A percentile compares a stretch with the other conserved stretches of the same genome.
Evolutionary conservation across 1,284 basidiomycete genomes (phyloP).

Genomic region (Athelia sp.): DNA sequence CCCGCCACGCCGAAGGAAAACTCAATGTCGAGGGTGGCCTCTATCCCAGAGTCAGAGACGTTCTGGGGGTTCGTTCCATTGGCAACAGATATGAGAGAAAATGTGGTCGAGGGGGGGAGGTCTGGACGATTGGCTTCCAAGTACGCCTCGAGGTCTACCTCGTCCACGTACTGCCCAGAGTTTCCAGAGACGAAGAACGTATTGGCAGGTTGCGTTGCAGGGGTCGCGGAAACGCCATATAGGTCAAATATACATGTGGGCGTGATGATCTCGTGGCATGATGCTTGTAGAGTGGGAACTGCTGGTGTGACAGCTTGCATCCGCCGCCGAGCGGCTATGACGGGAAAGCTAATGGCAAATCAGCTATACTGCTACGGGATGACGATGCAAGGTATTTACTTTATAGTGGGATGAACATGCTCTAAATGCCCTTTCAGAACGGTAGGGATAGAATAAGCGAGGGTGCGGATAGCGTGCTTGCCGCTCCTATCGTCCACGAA

Average conservation of each 20-base stretch:
- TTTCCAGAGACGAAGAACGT: conserved; percentile 27
- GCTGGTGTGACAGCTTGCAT: too few relatives aligned
- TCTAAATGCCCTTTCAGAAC: conserved; percentile 32
- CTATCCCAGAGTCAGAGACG: conserved; percentile 27
- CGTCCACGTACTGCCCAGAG: conserved; percentile 20
- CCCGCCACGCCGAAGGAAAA: conserved; percentile 25
- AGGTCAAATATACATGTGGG: conserved; percentile 23
- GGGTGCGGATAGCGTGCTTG: conserved; percentile 33
- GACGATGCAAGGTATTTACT: conserved; percentile 21
- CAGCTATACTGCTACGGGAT: too few relatives aligned
- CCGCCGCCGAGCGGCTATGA: too few relatives aligned
- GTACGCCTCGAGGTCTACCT: conserved; percentile 28
- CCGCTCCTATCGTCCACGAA: conserved; percentile 30
- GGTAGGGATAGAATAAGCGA: conserved; percentile 35
- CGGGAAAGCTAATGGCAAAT: too few relatives aligned
- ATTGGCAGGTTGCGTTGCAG: conserved; percentile 23
- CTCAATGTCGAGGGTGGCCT: conserved; percentile 27
- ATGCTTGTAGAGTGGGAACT: conserved; percentile 18
- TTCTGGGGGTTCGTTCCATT: conserved; percentile 40
- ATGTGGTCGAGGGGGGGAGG: conserved; percentile 13
- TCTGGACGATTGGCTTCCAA: conserved; percentile 20
- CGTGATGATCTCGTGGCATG: conserved; percentile 18
- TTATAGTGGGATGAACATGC: conserved; percentile 39
- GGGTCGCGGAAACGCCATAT: conserved; percentile 25
- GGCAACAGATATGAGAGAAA: conserved; percentile 29